Evolutionary conservation across 73 alveolate species (phyloP).

Genomic region (Paramecium caudatum): DNA sequence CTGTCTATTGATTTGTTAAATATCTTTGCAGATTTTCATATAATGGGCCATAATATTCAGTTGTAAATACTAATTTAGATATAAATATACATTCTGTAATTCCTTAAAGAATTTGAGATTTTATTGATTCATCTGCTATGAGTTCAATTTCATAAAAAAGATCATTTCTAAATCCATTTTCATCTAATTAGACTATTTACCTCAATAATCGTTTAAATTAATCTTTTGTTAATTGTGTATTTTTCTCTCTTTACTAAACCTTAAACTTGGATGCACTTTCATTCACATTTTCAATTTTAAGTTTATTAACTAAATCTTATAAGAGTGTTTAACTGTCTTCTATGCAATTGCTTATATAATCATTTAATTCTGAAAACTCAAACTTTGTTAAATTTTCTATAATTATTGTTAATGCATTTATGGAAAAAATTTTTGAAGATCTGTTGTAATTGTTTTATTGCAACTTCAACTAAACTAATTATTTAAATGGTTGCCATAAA

Average conservation of each 20-base stretch:
- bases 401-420: not conserved
- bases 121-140: not conserved
- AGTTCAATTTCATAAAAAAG: conserved; percentile 25
- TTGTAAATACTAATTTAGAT: not conserved
- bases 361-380: not conserved
- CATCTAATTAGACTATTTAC: conserved; percentile 36
- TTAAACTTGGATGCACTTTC: conserved; percentile 36
- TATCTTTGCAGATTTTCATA: not conserved
- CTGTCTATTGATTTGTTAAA: not conserved
- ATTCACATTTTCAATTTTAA: not conserved
- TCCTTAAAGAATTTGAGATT: not conserved
- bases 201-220: conserved; percentile 16
- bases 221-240: conserved; percentile 1
- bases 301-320: not conserved
- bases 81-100: conserved; percentile 43
- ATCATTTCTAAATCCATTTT: conserved; percentile 41
- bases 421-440: conserved; percentile 50
- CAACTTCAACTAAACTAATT: conserved; percentile 1
- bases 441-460: conserved; percentile 9
- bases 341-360: not conserved
- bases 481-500: not conserved
- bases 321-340: not conserved
- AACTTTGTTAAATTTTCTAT: not conserved
- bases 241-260: not conserved
- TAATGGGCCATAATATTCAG: not conserved